Percentiles rank a stretch among this genome's conserved stretches.
phyloP scores from a whole-genome alignment of 2,329 filamentous ascomycete genomes.

The Dryadomyces quercus-mongolicae region DNA sequence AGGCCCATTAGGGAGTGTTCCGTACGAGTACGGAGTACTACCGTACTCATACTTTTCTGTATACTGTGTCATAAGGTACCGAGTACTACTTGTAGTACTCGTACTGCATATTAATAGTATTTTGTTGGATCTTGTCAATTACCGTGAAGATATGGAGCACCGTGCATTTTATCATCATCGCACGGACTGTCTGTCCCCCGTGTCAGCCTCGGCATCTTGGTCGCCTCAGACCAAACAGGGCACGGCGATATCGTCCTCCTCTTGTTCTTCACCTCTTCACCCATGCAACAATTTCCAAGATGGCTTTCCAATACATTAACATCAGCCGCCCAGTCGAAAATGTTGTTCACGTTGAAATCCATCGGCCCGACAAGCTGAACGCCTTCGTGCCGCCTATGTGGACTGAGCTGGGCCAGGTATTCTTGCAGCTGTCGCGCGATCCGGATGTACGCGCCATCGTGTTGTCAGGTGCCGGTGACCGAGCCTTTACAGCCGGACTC shows the following conservation, averaged over 20 bases:
- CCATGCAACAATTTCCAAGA: conserved; percentile 1
- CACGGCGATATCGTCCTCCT: not conserved
- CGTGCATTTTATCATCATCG: no score
- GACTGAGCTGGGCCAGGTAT: conserved; percentile 64
- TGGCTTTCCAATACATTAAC: conserved; percentile 24
- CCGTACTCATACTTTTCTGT: no score
- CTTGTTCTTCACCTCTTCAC: not conserved
- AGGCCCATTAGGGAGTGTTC: no score
- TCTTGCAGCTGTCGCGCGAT: conserved; percentile 60
- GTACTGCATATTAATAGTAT: not conserved
- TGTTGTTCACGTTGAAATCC: conserved; percentile 87
- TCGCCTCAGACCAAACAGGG: not conserved
- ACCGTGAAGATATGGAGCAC: no score
- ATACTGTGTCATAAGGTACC: not conserved
- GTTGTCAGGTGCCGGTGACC: conserved; percentile 68
- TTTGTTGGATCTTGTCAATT: no score
- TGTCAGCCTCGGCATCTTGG: not conserved
- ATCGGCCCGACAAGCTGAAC: conserved; percentile 77
- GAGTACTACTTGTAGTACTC: not conserved
- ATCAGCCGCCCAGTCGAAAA: conserved; percentile 52
- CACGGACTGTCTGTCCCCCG: no score
- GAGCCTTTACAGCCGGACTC: conserved; percentile 75
- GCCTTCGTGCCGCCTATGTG: conserved; percentile 79
- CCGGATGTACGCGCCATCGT: conserved; percentile 64
- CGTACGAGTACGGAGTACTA: no score